Conservation (phyloP, 441 rosid species). For the Populus hybrid region DNA sequence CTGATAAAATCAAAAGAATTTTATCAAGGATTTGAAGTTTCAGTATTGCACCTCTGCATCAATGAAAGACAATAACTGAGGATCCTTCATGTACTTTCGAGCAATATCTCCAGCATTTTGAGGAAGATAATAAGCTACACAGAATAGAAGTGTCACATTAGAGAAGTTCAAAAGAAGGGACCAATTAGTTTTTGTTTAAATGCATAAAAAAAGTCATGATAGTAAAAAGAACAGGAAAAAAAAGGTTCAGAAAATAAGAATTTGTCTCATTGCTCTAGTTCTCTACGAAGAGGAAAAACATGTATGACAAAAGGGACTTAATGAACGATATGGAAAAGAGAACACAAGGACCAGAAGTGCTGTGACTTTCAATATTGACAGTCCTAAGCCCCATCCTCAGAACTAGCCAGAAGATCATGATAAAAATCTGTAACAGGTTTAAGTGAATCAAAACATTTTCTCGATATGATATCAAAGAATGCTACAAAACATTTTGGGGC, state of each 20-base stretch:
- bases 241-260: not conserved
- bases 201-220: not conserved
- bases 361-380: not conserved
- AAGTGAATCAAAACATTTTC: not conserved
- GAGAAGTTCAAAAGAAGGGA: not conserved
- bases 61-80: constrained; percentile 71
- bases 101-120: constrained; percentile 93
- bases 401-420: not conserved
- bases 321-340: too few relatives aligned
- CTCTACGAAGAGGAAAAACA: too few relatives aligned
- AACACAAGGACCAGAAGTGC: not conserved
- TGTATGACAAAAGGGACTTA: too few relatives aligned
- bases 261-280: not conserved
- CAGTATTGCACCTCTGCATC: constrained; percentile 78
- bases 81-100: constrained; percentile 85
- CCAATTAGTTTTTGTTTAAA: not conserved
- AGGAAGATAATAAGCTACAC: constrained; percentile 79
- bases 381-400: not conserved
- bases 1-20: not conserved
- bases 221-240: not conserved
- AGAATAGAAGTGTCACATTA: constrained; percentile 12
- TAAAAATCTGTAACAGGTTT: not conserved
- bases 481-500: not conserved
- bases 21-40: constrained; percentile 11
- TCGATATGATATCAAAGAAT: not conserved